phyloP scores from a whole-genome alignment of 1,284 basidiomycete species.

The Ganoderma boninense region DNA sequence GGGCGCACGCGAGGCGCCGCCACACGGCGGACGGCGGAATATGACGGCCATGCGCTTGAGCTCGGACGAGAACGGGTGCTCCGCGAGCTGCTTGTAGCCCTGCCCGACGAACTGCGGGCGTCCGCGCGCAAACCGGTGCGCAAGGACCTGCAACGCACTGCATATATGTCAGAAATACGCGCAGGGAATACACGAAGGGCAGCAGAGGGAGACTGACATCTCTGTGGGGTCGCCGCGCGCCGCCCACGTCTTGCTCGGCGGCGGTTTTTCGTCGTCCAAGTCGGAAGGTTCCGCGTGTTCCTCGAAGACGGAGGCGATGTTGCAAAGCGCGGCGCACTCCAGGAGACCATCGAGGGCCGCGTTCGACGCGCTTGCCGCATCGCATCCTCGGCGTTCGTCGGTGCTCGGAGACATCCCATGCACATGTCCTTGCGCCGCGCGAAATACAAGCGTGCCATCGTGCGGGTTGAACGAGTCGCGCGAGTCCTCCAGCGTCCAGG shows the following conservation, averaged over 20 bases:
- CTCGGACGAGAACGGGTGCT: constrained; percentile 69
- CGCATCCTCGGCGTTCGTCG: not conserved
- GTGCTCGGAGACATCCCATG: not conserved
- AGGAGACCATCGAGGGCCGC: not conserved
- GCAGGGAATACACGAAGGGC: not conserved
- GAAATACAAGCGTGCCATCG: not conserved
- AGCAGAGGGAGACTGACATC: not conserved
- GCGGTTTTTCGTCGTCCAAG: not conserved
- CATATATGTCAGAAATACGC: not conserved
- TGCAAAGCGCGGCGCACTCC: not conserved
- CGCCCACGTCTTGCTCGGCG: not conserved
- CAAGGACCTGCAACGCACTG: not conserved
- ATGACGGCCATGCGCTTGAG: constrained; percentile 66
- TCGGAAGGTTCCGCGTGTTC: not conserved
- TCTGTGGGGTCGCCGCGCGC: not conserved
- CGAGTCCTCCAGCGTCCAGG: not conserved
- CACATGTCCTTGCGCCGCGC: not conserved
- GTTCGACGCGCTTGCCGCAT: not conserved
- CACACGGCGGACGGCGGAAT: not conserved
- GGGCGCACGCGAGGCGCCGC: not conserved
- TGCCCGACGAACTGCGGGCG: constrained; percentile 13
- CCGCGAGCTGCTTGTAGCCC: constrained; percentile 27
- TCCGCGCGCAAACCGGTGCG: not conserved
- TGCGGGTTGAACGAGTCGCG: not conserved
- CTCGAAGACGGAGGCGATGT: not conserved